A percentile compares a stretch with the other conserved stretches of the same genome.
Evolutionary conservation across 306 rosid species (phyloP).

Genomic region (Calophaca sinica): DNA sequence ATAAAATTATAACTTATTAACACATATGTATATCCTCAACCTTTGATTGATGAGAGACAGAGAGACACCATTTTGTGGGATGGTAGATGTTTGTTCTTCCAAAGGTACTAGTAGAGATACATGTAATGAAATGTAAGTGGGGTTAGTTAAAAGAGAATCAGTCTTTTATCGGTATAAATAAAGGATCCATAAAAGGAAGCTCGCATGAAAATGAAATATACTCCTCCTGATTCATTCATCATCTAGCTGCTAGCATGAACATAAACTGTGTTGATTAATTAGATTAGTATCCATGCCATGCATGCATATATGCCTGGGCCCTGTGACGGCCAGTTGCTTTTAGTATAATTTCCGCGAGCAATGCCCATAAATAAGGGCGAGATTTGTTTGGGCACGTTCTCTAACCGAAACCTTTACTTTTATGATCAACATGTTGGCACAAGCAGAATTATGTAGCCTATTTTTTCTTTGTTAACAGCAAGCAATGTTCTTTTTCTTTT

Average conservation of each 20-base stretch:
- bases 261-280: too few relatives aligned
- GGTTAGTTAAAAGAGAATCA: constrained; percentile 43
- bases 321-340: not conserved
- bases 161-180: constrained; percentile 45
- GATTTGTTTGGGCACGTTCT: constrained; percentile 20
- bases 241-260: too few relatives aligned
- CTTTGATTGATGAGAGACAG: too few relatives aligned
- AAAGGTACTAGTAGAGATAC: too few relatives aligned
- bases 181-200: constrained; percentile 44
- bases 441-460: too few relatives aligned
- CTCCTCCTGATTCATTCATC: constrained; percentile 24
- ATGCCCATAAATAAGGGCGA: constrained; percentile 51
- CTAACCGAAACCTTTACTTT: constrained; percentile 23
- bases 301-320: constrained; percentile 27
- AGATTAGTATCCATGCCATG: too few relatives aligned
- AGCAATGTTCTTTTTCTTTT: too few relatives aligned
- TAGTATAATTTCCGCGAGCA: constrained; percentile 39
- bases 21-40: too few relatives aligned
- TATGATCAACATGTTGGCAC: not conserved
- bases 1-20: too few relatives aligned
- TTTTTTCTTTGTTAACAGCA: too few relatives aligned
- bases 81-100: too few relatives aligned
- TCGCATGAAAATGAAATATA: constrained; percentile 40
- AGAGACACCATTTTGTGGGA: too few relatives aligned
- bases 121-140: constrained; percentile 56